Conservation (phyloP, 495 filamentous ascomycete genomes). For the Xylaria nigripes region DNA sequence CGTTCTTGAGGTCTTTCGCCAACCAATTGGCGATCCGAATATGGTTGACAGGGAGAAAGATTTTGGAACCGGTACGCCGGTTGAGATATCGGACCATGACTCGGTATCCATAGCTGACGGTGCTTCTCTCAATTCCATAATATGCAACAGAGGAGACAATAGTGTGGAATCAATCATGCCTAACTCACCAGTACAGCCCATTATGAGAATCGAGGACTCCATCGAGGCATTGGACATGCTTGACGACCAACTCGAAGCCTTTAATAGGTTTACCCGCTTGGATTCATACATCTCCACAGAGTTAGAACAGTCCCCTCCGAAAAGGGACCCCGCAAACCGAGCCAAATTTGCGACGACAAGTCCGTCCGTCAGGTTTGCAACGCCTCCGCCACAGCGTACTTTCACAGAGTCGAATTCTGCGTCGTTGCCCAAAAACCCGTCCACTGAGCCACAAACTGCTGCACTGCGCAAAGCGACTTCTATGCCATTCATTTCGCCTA, state of each 20-base stretch:
- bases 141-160: conserved; percentile 12
- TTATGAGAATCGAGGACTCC: conserved; percentile 58
- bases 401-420: conserved; percentile 8
- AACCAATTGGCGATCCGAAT: not conserved
- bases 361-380: conserved; percentile 13
- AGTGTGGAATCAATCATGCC: conserved; percentile 4
- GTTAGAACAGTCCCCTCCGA: conserved; percentile 8
- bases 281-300: conserved; percentile 31
- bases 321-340: conserved; percentile 14
- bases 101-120: conserved; percentile 1
- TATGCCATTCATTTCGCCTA: conserved; percentile 23
- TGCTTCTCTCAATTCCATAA: conserved; percentile 6
- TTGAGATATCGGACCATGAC: not conserved
- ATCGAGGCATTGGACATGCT: conserved; percentile 60
- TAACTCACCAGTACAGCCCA: conserved; percentile 28
- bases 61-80: not conserved
- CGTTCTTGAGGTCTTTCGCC: conserved; percentile 3
- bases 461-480: conserved; percentile 30
- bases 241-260: conserved; percentile 56
- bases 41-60: not conserved
- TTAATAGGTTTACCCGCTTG: conserved; percentile 37
- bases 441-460: conserved; percentile 19
- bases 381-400: conserved; percentile 21
- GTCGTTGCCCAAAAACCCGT: conserved; percentile 20
- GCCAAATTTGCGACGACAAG: conserved; percentile 7